Evolutionary conservation across 176 grass and related monocot genomes (phyloP), one percentile per base, ranked within the genome.

Genomic region (Poa annua): DNA sequence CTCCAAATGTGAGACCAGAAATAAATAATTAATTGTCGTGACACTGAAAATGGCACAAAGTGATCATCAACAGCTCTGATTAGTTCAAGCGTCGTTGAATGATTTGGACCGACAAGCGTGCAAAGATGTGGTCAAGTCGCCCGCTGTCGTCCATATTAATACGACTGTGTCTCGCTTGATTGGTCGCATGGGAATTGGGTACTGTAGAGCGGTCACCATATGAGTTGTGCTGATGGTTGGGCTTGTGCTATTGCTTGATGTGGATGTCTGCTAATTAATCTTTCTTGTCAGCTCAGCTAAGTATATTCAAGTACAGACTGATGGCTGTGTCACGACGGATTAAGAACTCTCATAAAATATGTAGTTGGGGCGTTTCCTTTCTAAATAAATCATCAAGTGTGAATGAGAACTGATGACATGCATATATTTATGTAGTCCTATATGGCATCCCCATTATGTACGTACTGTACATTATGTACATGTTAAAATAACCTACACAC

Each of bases 71-170:
- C 53, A 63, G 26, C 4, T 48, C 3, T 47, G 24, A 55, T 51
- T 76, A 49, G 83, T 78, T 82, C 44, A 65, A 50, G 83, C n/a
- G 48, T 89, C 87, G 83, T 82, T 83, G 66, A 78, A 74, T 66
- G 74, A 83, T 74, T 67, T 83, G 88, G 83, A 86, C 83, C 79
- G 74, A 78, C 83, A 77, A 72, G 49, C 88, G 47, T 67, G 88
- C 22, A 57, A 61, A 38, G 79, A 71, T 78, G 26, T 29, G 79
- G 88, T 73, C 79, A 57, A 78, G 63, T 86, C 79, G 38, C 14
- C 65, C 74, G 83, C 73, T 65, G 64, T 86, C 83, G 65, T 16
- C 64, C 26, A 56, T 74, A 48, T 75, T 8, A 49, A 66, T 56
- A 41, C 19, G 13, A 21, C 51, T 66, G 55, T 74, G 55, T 77